A percentile compares a stretch with the other conserved stretches of the same genome.
Conservation (phyloP, 2,329 filamentous ascomycete species). For the Dothidotthia symphoricarpi region DNA sequence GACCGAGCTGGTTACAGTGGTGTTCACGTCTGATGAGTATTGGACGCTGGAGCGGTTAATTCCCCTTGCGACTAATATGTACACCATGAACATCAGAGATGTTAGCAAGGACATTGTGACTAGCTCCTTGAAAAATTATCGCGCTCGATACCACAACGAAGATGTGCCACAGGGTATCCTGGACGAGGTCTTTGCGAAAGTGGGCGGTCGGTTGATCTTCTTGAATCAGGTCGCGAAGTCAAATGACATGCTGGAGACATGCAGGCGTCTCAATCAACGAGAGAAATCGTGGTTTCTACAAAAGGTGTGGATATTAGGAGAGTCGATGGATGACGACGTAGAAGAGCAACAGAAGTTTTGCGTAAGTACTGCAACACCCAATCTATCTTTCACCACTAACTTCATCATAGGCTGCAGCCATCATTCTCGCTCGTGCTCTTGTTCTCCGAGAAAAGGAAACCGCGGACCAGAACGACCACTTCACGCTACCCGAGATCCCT, state of each 20-base stretch:
- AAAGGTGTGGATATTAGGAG: slow-evolving; percentile 71
- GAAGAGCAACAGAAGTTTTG: slow-evolving; percentile 97
- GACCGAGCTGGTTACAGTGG: slow-evolving; percentile 79
- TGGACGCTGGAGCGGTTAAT: slow-evolving; percentile 96
- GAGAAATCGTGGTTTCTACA: slow-evolving; percentile 81
- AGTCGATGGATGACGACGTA: slow-evolving; percentile 87
- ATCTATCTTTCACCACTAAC: slow-evolving; percentile 2
- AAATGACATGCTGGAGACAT: slow-evolving; percentile 74
- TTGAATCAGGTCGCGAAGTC: slow-evolving; percentile 84
- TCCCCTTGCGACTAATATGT: slow-evolving; percentile 87
- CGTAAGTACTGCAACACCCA: slow-evolving; percentile 48
- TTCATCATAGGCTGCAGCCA: slow-evolving; percentile 69
- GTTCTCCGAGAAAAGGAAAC: slow-evolving; percentile 70
- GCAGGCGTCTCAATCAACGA: slow-evolving; percentile 65
- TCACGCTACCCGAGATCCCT: slow-evolving; percentile 70
- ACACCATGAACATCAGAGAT: slow-evolving; percentile 80
- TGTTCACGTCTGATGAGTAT: slow-evolving; percentile 96
- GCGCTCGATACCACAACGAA: slow-evolving; percentile 70
- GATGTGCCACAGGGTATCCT: slow-evolving; percentile 56
- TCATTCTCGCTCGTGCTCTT: slow-evolving; percentile 84
- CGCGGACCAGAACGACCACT: slow-evolving; percentile 61
- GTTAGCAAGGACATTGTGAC: slow-evolving; percentile 74
- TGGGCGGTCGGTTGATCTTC: slow-evolving; percentile 88
- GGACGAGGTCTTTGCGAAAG: slow-evolving; percentile 75
- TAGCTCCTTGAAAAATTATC: slow-evolving; percentile 71